These are phyloP conservation scores for Penicillium brasilianum DNA, from an alignment of 2,329 filamentous ascomycete species.

Conservation along the genomic window DNA sequence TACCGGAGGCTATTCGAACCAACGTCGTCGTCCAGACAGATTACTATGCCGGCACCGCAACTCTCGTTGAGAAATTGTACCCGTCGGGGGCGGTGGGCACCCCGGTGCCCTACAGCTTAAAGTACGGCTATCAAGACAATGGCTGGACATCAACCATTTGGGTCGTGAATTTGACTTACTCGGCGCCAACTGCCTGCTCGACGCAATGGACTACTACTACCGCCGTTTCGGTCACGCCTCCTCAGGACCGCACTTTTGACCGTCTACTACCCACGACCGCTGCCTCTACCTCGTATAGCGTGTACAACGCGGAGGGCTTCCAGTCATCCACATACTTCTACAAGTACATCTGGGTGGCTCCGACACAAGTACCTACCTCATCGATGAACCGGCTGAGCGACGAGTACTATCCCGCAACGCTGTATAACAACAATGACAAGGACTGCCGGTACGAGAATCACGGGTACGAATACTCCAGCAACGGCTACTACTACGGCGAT, in stretches of 20 bases:
- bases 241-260: slow-evolving; percentile 14
- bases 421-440: slow-evolving; percentile 19
- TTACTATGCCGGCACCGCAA: slow-evolving; percentile 24
- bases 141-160: slow-evolving; percentile 27
- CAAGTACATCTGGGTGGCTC: slow-evolving; percentile 34
- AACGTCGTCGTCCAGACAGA: slow-evolving; percentile 26
- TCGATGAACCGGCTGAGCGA: slow-evolving; percentile 30
- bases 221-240: slow-evolving; percentile 26
- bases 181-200: slow-evolving; percentile 36
- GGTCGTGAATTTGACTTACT: slow-evolving; percentile 35
- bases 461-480: slow-evolving; percentile 7
- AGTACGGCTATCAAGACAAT: slow-evolving; percentile 10
- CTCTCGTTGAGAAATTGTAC: slow-evolving; percentile 36
- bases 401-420: slow-evolving; percentile 19
- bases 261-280: slow-evolving; percentile 30
- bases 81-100: slow-evolving; percentile 32
- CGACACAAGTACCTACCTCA: slow-evolving; percentile 35
- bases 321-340: slow-evolving; percentile 34
- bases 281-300: slow-evolving; percentile 27
- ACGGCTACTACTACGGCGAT: slow-evolving; percentile 16
- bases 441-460: slow-evolving; percentile 20
- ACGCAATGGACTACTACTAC: slow-evolving; percentile 36
- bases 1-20: slow-evolving; percentile 34
- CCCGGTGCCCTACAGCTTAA: neutral
- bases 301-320: slow-evolving; percentile 32